A percentile compares a stretch with the other conserved stretches of the same genome.
Conservation (phyloP, 1,284 basidiomycete genomes). For the Pholiota adiposa region DNA sequence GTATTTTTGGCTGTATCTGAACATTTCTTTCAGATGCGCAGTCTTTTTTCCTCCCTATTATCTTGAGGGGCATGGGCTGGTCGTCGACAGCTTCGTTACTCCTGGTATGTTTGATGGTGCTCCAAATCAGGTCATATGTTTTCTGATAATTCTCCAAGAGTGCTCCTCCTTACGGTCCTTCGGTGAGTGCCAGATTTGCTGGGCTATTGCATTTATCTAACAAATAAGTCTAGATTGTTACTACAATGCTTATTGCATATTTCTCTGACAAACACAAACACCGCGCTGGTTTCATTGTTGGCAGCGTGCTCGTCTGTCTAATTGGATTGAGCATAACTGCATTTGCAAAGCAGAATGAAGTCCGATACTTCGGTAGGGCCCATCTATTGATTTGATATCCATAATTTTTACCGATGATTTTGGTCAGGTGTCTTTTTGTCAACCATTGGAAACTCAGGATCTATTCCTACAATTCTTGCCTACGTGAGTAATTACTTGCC, state of each 20-base stretch:
- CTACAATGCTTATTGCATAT: conserved; percentile 44
- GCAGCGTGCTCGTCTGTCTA: conserved; percentile 39
- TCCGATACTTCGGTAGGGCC: conserved; percentile 45
- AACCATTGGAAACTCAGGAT: conserved; percentile 44
- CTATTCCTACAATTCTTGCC: conserved; percentile 44
- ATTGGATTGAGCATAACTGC: conserved; percentile 41
- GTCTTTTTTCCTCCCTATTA: conserved; percentile 47
- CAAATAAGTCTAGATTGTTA: conserved; percentile 30
- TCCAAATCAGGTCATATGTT: neutral
- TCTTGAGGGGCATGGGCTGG: conserved; percentile 46
- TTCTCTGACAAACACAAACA: conserved; percentile 44
- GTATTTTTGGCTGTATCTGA: too few species aligned
- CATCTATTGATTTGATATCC: neutral
- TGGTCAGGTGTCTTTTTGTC: conserved; percentile 42
- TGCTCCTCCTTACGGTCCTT: conserved; percentile 43
- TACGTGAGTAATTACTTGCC: conserved; percentile 39
- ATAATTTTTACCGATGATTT: neutral
- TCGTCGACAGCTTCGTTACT: conserved; percentile 32
- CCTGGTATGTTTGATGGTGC: conserved; percentile 25
- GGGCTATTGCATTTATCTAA: neutral
- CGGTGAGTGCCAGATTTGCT: conserved; percentile 30
- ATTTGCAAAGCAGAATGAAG: conserved; percentile 37
- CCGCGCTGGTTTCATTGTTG: conserved; percentile 41
- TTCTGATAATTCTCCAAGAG: conserved; percentile 30
- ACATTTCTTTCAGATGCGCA: conserved; percentile 35